Conservation (phyloP, 2,329 filamentous ascomycete genomes). For the Penicillium sp. region DNA sequence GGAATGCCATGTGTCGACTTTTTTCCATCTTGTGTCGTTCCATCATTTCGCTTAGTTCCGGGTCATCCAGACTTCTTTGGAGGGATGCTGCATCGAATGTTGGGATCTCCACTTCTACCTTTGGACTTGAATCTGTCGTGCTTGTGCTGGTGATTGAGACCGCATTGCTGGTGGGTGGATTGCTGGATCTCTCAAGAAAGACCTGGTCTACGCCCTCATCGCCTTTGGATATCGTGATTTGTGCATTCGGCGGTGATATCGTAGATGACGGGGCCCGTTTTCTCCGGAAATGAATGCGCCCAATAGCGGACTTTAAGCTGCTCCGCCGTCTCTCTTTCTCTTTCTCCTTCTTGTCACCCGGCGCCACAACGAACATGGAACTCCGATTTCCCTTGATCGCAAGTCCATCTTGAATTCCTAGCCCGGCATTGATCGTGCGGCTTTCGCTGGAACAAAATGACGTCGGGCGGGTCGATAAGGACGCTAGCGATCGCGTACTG, state of each 20-base stretch:
- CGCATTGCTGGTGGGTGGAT: slow-evolving; percentile 4
- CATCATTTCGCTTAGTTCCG: slow-evolving; percentile 31
- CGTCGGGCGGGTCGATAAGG: slow-evolving; percentile 41
- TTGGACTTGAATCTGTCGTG: slow-evolving; percentile 20
- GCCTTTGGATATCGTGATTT: slow-evolving; percentile 27
- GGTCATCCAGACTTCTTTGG: slow-evolving; percentile 35
- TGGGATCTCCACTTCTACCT: slow-evolving; percentile 36
- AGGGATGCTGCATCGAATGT: slow-evolving; percentile 36
- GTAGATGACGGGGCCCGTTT: slow-evolving; percentile 31
- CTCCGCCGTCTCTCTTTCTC: slow-evolving; percentile 33
- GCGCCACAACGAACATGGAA: slow-evolving; percentile 30
- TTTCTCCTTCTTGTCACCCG: slow-evolving; percentile 30
- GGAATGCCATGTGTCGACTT: slow-evolving; percentile 35
- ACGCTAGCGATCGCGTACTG: slow-evolving; percentile 40
- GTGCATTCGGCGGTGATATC: slow-evolving; percentile 29
- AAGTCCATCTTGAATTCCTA: slow-evolving; percentile 16
- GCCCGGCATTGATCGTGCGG: slow-evolving; percentile 16
- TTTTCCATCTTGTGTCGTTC: slow-evolving; percentile 32
- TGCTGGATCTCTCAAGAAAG: slow-evolving; percentile 27
- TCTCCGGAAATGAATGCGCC: slow-evolving; percentile 38
- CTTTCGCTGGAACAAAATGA: slow-evolving; percentile 40
- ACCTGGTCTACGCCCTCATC: slow-evolving; percentile 35
- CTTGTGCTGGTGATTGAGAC: slow-evolving; percentile 5
- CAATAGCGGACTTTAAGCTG: slow-evolving; percentile 36
- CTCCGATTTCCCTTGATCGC: slow-evolving; percentile 17